Evolutionary conservation across 78 protist genomes (phyloP), one percentile per base, ranked within the genome.

Genomic region (Bigelowiella natans): DNA sequence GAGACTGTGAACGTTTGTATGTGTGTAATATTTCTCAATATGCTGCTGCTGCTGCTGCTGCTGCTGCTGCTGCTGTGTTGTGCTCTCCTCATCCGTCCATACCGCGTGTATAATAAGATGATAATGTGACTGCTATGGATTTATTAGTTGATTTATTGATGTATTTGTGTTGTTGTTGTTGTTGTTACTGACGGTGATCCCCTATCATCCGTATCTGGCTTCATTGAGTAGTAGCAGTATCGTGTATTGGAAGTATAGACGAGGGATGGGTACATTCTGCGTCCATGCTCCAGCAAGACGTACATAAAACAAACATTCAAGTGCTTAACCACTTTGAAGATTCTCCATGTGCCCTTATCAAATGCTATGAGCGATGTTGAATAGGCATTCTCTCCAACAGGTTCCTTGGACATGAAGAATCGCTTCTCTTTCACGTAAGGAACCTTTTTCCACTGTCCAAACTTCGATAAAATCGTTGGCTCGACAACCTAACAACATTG

Each of bases 191-290:
- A 51, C 34, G 73, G 73, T 18, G 73, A 51, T 51, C 73, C 73
- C 7, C 73, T 7, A 51, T 51, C 73, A 18, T 18, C 18, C 18
- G 73, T 51, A 51, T 51, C 73, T 18, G 73, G 73, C 18, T 51
- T 18, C 73, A 51, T 51, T 7, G 73, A 51, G 73, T 51, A 51
- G 73, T 51, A 51, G 18, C 73, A 51, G 73, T 51, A 51, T 51
- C 73, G 30, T 0, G 89, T 39, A 83, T 90, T 88, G 37, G 89
- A 38, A 64, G 90, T 0, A 90, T 87, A 93, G 51, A 83, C 40
- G 39, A 88, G 90, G 39, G 83, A 2, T 73, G 92, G 90, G 83
- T 88, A 91, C 85, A 73, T 37, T 36, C 95, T 87, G 1, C 95
- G 92, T 1, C 95, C 95, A 92, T 89, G 40, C 31, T 51, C 73